phyloP scores from a whole-genome alignment of 2,329 filamentous ascomycete genomes.

The Leptodontidium sp. region DNA sequence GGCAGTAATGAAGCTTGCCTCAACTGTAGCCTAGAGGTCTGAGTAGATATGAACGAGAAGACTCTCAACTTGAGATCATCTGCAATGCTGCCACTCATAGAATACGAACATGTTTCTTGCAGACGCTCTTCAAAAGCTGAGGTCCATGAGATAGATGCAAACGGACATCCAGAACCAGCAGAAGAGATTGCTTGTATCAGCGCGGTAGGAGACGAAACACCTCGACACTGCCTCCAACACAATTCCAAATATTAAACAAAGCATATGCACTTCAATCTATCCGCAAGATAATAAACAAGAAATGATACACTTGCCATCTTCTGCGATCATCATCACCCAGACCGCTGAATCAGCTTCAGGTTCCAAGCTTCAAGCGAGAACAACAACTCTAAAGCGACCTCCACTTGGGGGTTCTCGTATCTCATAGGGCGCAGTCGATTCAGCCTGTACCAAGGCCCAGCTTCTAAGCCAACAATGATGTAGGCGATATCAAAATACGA shows the following conservation, averaged over 20 bases:
- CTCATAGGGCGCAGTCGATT: background rate
- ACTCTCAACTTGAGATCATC: background rate
- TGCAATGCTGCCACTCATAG: background rate
- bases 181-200: background rate
- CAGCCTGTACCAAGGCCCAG: background rate
- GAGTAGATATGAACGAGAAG: background rate
- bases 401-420: background rate
- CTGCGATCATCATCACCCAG: background rate
- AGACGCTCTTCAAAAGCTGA: background rate
- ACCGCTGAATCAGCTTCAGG: background rate
- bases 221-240: no score
- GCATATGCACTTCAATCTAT: background rate
- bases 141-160: background rate
- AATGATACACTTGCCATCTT: background rate
- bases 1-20: background rate
- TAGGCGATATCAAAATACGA: background rate
- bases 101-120: background rate
- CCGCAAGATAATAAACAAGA: background rate
- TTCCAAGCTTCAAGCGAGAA: background rate
- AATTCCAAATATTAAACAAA: no score
- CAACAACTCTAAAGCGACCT: background rate
- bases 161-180: background rate
- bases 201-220: no score
- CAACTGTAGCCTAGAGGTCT: background rate
- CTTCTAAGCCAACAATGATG: slow-evolving; percentile 7